phyloP scores from a whole-genome alignment of 768 basidiomycete species.

The Mycena epipterygia region DNA sequence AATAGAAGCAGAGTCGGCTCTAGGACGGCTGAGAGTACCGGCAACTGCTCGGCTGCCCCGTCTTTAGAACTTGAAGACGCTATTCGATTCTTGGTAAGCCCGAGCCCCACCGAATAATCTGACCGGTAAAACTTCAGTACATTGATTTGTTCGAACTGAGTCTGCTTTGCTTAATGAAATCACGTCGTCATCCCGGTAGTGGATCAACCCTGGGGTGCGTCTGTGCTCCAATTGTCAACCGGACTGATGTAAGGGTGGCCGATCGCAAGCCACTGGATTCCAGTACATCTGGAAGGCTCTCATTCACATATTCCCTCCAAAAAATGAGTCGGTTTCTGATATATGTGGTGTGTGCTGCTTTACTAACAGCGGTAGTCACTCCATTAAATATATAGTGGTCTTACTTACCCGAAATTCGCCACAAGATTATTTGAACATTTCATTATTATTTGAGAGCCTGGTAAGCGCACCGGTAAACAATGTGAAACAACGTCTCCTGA shows the following conservation, averaged over 20 bases:
- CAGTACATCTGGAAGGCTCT: too few relatives aligned
- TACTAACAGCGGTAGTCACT: too few relatives aligned
- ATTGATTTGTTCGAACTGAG: neutral
- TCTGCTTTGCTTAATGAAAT: slow-evolving; percentile 15
- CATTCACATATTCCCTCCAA: too few relatives aligned
- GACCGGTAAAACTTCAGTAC: neutral
- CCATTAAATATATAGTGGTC: too few relatives aligned
- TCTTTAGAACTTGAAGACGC: neutral
- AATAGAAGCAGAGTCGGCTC: neutral
- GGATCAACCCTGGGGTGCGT: slow-evolving; percentile 16
- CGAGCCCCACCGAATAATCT: neutral
- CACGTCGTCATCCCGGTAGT: slow-evolving; percentile 13
- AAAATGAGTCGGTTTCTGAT: too few relatives aligned
- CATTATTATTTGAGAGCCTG: too few relatives aligned
- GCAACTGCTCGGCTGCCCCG: neutral
- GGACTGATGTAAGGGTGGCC: neutral
- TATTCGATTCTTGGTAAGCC: neutral
- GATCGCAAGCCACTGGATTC: too few relatives aligned
- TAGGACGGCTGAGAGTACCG: neutral
- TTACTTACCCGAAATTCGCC: too few relatives aligned
- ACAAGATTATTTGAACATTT: too few relatives aligned
- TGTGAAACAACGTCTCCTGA: too few relatives aligned
- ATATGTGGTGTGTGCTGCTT: too few relatives aligned
- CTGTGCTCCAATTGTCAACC: slow-evolving; percentile 2
- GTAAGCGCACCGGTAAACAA: too few relatives aligned